Evolutionary conservation across 140 eudicot species (phyloP), one percentile per base, ranked within the genome.

Genomic region (Stevia rebaudiana): DNA sequence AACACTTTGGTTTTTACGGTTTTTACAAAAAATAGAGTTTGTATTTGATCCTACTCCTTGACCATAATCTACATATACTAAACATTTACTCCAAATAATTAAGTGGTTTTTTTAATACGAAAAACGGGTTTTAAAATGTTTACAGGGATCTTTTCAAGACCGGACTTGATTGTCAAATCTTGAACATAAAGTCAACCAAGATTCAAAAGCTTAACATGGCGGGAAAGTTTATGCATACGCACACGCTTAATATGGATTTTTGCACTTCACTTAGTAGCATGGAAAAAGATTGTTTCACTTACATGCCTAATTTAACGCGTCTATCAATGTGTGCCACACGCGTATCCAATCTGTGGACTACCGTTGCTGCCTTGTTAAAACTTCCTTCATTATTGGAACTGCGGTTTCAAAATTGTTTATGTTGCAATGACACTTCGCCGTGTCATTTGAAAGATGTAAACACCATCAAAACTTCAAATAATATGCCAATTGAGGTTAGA

Each of bases 291-390:
- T 82, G 84, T 37, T 86, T 83, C 57, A 49, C 69, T 80, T 60
- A 64, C 76, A 86, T 86, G 94, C 94, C 94, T 16, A 79, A 82
- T 43, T 75, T 86, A 39, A 66, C 30, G 55, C 79, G 70, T 37
- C 69, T 86, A 15, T 86, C 95, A 19, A 71, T 86, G 84, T 86
- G 89, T 39, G 86, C 77, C 8, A 79, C 95, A 69, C 70, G 78
- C 53, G 67, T 86, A 17, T 55, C 85, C 49, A 70, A 86, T 82
- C 79, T 83, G 5, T 83, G 87, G 87, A 83, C 95, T 15, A 80
- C 89, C 0, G 71, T 72, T 56, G 89, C 84, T 12, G 82, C 87
- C 52, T 68, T 86, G 31, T 76, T 77, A 36, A 83, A 78, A 71
- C 89, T 83, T 70, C 79, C 84, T 67, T 80, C 83, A 0, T 72